Base-by-base conservation (phyloP, 2,329 filamentous ascomycete genomes). In the Massarina eburnea region DNA sequence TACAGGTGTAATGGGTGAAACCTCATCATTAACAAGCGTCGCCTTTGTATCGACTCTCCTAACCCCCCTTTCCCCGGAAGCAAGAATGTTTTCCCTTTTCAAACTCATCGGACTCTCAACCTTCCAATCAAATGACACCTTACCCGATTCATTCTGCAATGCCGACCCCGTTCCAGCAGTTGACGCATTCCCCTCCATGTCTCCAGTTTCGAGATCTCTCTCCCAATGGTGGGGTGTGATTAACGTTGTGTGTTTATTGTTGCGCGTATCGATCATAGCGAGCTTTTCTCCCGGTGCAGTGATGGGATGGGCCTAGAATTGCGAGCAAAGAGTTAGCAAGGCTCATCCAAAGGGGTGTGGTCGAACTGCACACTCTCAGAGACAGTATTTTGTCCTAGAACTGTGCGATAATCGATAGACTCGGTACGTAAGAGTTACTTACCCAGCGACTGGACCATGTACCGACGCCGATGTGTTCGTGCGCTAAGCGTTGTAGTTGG, bases 401-500 rank as follows among this genome's bases (percentile, higher is more conserved):
- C n/a, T n/a, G n/a, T n/a, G n/a, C n/a, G n/a, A n/a, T n/a, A n/a
- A n/a, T n/a, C n/a, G n/a, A n/a, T n/a, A n/a, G n/a, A n/a, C n/a
- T n/a, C n/a, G n/a, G n/a, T n/a, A n/a, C n/a, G n/a, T n/a, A n/a
- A n/a, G n/a, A n/a, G n/a, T n/a, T n/a, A n/a, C n/a, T n/a, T n/a
- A n/a, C n/a, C 39, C 32, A 41, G 20, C 40, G 17, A 51, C 38
- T 14, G 2, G 8, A 24, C 54, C 54, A 57, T 1, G 36, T 43
- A 8, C 46, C 47, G 10, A 27, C 32, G 8, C 47, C 48, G 15
- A 46, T 22, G 12, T 47, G 35, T 34, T 62, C 58, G 17, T 60
- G 53, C 10, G 57, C 55, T 17, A 59, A 50, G 10, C 58, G 45
- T 37, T 62, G 55, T 3, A 60, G 54, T 33, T 62, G 58, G 22